phyloP scores from a whole-genome alignment of 2,329 filamentous ascomycete genomes.

The Elsinoe ampelina region DNA sequence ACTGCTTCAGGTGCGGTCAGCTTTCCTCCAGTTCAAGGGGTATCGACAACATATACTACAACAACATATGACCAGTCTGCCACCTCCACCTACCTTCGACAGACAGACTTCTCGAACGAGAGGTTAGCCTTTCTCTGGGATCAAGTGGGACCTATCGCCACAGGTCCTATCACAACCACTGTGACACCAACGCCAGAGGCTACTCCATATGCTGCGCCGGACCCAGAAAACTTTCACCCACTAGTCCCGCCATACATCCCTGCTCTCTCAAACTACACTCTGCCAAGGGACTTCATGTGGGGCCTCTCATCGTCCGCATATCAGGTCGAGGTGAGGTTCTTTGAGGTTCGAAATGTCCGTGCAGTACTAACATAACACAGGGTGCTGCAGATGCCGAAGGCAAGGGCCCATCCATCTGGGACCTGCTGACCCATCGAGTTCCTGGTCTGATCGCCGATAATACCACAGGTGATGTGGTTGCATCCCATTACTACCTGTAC shows the following conservation, averaged over 20 bases:
- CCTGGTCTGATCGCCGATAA: constrained; percentile 26
- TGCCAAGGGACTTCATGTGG: constrained; percentile 26
- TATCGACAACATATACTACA: constrained; percentile 24
- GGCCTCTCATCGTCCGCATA: constrained; percentile 27
- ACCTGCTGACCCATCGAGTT: constrained; percentile 28
- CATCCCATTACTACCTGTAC: constrained; percentile 35
- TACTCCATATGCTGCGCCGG: constrained; percentile 26
- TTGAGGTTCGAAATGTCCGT: not conserved
- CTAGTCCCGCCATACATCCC: constrained; percentile 27
- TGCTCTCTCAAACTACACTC: constrained; percentile 20
- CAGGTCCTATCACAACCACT: constrained; percentile 23
- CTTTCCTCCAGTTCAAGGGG: constrained; percentile 26
- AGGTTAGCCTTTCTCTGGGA: constrained; percentile 26
- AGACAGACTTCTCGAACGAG: constrained; percentile 39
- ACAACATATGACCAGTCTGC: constrained; percentile 35
- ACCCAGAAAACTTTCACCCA: constrained; percentile 23
- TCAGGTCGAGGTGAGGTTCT: constrained; percentile 22
- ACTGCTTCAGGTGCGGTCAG: constrained; percentile 17
- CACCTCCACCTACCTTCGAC: constrained; percentile 34
- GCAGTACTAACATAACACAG: not conserved
- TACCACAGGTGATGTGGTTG: constrained; percentile 38
- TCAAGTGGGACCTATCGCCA: constrained; percentile 23
- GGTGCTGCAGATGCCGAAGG: constrained; percentile 25
- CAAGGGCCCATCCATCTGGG: constrained; percentile 23
- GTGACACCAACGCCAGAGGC: constrained; percentile 29